A percentile compares a stretch with the other conserved stretches of the same genome.
Conservation (phyloP, 1,284 basidiomycete genomes). For the Pseudozyma sp. region DNA sequence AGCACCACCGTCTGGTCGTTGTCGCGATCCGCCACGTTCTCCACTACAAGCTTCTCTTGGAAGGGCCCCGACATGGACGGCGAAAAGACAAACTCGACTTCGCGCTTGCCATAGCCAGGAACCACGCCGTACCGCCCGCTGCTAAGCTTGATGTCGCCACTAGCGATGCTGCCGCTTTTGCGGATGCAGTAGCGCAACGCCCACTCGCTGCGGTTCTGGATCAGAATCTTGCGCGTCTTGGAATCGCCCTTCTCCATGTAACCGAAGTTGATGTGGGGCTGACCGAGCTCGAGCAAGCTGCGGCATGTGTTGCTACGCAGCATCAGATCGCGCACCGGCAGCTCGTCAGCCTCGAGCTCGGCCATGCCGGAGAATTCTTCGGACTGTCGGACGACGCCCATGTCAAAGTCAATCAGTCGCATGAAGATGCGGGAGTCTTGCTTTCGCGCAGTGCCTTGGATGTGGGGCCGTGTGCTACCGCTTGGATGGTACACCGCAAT, state of each 20-base stretch:
- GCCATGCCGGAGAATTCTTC: constrained; percentile 62
- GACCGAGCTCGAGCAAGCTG: constrained; percentile 71
- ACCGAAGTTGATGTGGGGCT: constrained; percentile 73
- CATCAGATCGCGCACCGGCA: constrained; percentile 72
- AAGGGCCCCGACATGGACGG: constrained; percentile 70
- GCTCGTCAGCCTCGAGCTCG: constrained; percentile 66
- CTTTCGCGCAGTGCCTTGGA: constrained; percentile 70
- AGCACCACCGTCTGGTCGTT: constrained; percentile 71
- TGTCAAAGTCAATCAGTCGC: constrained; percentile 71
- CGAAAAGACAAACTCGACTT: constrained; percentile 70
- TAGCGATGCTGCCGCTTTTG: constrained; percentile 72
- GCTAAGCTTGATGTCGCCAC: constrained; percentile 72
- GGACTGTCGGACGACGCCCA: constrained; percentile 48
- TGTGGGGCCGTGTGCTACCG: constrained; percentile 71
- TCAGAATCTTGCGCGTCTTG: constrained; percentile 71
- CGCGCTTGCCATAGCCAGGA: constrained; percentile 71
- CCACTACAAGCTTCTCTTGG: constrained; percentile 71
- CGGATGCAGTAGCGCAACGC: constrained; percentile 71
- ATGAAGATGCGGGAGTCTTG: constrained; percentile 72
- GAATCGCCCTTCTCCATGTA: constrained; percentile 72
- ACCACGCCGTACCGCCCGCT: constrained; percentile 72
- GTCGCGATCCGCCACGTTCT: constrained; percentile 71
- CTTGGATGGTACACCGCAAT: constrained; percentile 71
- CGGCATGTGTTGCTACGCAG: constrained; percentile 71
- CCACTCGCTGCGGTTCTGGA: constrained; percentile 71